phyloP scores from a whole-genome alignment of 1,139 yeast genomes.

The Sugiyamaella japonica region DNA sequence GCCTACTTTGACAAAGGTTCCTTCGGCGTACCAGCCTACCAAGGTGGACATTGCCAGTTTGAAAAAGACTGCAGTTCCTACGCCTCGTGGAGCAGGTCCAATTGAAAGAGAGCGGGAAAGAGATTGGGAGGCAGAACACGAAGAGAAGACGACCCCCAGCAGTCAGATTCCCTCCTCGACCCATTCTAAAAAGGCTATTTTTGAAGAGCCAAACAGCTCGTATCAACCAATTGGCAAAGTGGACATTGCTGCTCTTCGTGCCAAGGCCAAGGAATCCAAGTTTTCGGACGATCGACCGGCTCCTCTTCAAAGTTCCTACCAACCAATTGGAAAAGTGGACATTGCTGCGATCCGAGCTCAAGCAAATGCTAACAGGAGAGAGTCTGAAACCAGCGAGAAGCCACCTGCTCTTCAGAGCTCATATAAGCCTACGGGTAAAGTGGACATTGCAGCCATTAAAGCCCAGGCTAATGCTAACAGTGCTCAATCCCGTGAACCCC shows the following conservation, averaged over 20 bases:
- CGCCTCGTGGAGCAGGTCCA: conserved; percentile 34
- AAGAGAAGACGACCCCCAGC: background rate
- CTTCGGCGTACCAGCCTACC: conserved; percentile 72
- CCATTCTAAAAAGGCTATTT: conserved; percentile 13
- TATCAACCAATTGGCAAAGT: conserved; percentile 61
- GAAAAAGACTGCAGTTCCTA: conserved; percentile 36
- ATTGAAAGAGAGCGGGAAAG: conserved; percentile 10
- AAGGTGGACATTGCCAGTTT: conserved; percentile 49
- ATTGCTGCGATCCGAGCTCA: conserved; percentile 48
- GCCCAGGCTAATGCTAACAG: conserved; percentile 39
- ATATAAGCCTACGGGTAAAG: conserved; percentile 61
- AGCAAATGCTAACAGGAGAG: conserved; percentile 33
- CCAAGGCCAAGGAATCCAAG: conserved; percentile 39
- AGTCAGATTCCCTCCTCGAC: too few species aligned
- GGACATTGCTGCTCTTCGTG: conserved; percentile 50
- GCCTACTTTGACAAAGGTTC: conserved; percentile 46
- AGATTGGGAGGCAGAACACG: background rate
- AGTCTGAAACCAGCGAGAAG: conserved; percentile 18
- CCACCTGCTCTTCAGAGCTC: conserved; percentile 35
- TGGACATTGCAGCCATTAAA: conserved; percentile 50
- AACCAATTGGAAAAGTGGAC: conserved; percentile 62
- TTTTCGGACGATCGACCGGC: conserved; percentile 35
- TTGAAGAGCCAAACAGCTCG: conserved; percentile 47
- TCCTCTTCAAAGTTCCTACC: conserved; percentile 44
- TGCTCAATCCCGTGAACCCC: background rate